These are phyloP conservation scores for Globisporangium cystogenes DNA, from an alignment of 352 stramenopile species.

Conservation along the genomic window DNA sequence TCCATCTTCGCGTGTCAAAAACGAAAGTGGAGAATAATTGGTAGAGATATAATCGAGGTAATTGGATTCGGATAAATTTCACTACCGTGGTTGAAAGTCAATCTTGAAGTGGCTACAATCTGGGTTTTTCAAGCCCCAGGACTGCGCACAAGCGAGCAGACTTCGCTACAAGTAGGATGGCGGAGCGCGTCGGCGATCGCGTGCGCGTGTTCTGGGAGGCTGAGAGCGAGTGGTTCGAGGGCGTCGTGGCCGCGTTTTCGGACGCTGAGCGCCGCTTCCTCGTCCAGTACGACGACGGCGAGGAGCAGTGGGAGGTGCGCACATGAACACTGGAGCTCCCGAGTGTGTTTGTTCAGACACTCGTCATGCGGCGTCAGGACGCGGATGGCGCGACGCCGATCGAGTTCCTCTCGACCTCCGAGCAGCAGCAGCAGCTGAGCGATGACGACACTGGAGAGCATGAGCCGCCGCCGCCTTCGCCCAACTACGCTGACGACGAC, in stretches of 20 bases:
- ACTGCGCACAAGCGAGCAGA: too few relatives aligned
- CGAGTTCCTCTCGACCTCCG: slow-evolving; percentile 15
- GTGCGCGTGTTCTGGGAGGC: slow-evolving; percentile 70
- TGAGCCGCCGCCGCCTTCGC: slow-evolving; percentile 13
- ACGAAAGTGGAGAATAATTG: too few relatives aligned
- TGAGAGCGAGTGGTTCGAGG: slow-evolving; percentile 62
- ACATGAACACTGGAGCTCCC: too few relatives aligned
- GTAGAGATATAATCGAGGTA: too few relatives aligned
- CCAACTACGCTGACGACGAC: slow-evolving; percentile 2
- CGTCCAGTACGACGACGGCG: slow-evolving; percentile 68
- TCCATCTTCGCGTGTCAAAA: too few relatives aligned
- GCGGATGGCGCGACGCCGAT: slow-evolving; percentile 12
- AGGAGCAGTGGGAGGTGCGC: slow-evolving; percentile 67
- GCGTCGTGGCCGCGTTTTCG: slow-evolving; percentile 30
- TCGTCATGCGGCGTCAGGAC: too few relatives aligned
- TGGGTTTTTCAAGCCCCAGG: too few relatives aligned
- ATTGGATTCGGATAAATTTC: neutral
- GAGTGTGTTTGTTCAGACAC: too few relatives aligned
- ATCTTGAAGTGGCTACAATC: slow-evolving; percentile 1
- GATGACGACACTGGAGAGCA: neutral
- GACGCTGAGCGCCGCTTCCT: slow-evolving; percentile 33
- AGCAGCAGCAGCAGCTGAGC: neutral
- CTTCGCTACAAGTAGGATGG: too few relatives aligned
- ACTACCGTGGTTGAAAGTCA: too few relatives aligned
- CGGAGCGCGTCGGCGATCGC: slow-evolving; percentile 27